phyloP scores from a whole-genome alignment of 106 monocot species.

The Hemerocallis citrina region DNA sequence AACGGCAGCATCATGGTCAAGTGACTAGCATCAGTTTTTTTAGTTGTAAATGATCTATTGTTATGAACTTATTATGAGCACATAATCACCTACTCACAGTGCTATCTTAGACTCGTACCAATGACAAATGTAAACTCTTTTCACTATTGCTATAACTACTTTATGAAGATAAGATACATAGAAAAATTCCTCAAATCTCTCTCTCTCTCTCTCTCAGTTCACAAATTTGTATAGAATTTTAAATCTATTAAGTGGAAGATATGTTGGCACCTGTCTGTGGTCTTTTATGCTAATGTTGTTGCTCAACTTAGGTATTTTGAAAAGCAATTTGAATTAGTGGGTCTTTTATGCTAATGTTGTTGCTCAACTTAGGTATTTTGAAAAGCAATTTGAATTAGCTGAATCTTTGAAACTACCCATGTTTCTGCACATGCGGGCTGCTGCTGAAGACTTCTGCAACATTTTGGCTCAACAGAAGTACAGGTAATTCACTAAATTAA shows the following conservation, averaged over 20 bases:
- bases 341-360: constrained; percentile 36
- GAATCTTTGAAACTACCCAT: constrained; percentile 81
- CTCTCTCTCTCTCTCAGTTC: too few species aligned
- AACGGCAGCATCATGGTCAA: neutral
- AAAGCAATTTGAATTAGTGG: constrained; percentile 92
- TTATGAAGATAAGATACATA: too few species aligned
- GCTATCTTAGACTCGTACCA: neutral
- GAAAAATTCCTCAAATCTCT: too few species aligned
- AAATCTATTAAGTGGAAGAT: too few species aligned
- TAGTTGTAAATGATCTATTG: neutral
- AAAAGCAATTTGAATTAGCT: constrained; percentile 92
- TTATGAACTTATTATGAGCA: neutral
- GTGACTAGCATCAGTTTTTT: neutral
- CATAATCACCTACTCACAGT: neutral
- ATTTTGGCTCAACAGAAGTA: constrained; percentile 58
- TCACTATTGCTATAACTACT: too few species aligned
- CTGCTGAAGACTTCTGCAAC: constrained; percentile 83
- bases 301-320: constrained; percentile 71
- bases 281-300: neutral
- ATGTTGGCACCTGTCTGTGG: neutral
- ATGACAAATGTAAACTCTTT: too few species aligned
- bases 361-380: constrained; percentile 68
- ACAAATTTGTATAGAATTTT: too few species aligned
- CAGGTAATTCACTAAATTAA: constrained; percentile 33
- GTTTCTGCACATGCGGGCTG: constrained; percentile 99